Evolutionary conservation across 2,329 filamentous ascomycete genomes (phyloP), one percentile per base, ranked within the genome.

Genomic region (Aspergillus floridensis): DNA sequence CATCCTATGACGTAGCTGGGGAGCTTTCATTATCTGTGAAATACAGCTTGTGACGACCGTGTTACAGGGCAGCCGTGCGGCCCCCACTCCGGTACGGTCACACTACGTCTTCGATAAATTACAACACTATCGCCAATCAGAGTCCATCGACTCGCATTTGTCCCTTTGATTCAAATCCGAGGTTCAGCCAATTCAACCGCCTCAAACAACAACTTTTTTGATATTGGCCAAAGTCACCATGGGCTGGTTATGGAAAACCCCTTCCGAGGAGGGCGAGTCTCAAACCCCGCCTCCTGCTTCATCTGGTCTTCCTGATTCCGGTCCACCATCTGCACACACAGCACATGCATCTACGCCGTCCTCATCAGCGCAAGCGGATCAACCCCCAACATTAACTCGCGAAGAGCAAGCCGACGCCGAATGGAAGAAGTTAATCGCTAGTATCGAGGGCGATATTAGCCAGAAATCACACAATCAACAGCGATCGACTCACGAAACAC

Each of bases 401-500:
- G 74, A 79, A 63, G 78, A 83, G 67, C 74, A 80, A 70, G 80
- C 81, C 64, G 81, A 86, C 63, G 75, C 78, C 53, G 84, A 86
- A 67, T 78, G 86, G 66, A 77, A 80, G 61, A 74, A 79, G 59
- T 76, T 86, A 55, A 75, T 86, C 57, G 78, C 79, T 62, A 79
- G 80, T 60, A 76, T 84, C 66, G 75, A 80, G 72, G 79, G 58
- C 64, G 73, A 63, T 53, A 53, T 66, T 56, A 46, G 65, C 58
- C 56, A 62, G n/a, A 61, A 53, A 52, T 63, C 41, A 26, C 62
- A 19, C 21, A 60, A 60, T 32, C 31, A 51, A 14, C 14, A 49
- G 3, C 32, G 35, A 3, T 49, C 57, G 4, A 22, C 55, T 41
- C 63, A 58, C 47, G 60, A 61, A 22, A 61, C 54, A 47, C 47